Evolutionary conservation across 2,329 filamentous ascomycete genomes (phyloP), one percentile per base, ranked within the genome.

Genomic region (Polytolypa hystricis): DNA sequence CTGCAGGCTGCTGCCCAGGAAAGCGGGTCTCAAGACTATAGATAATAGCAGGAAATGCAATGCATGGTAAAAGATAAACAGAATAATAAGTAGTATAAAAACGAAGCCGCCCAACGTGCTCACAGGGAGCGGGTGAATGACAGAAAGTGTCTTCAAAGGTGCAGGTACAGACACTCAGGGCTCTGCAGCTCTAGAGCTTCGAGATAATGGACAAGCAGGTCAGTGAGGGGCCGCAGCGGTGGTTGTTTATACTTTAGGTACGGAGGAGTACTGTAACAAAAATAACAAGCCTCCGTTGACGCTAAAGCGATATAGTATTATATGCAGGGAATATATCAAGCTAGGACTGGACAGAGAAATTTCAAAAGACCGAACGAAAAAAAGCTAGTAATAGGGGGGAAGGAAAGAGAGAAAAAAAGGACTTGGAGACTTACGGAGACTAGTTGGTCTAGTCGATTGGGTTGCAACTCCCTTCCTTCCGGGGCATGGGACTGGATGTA

Each of bases 171-270:
- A 21, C 16, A 20, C 27, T 11, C 33, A 12, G 16, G 19, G 15
- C 16, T 37, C 11, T 37, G 28, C 26, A 31, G 12, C 20, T 30
- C 17, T 31, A 11, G 35, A 37, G 28, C 27, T 37, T 37, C 18
- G 28, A n/a, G 18, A 26, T 20, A 19, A 19, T 16, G 29, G 12
- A 20, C 21, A 25, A 38, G 26, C 9, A 18, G 30, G 35, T 26
- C 35, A 11, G 19, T 21, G 35, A 37, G 34, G 35, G 35, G 35
- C 35, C 35, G 35, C 26, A 23, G 27, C 18, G 28, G 35, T 17
- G 15, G 33, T 37, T 30, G 35, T 35, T 37, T 37, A 37, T 30
- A 37, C 23, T 30, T 26, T n/a, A 7, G 26, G 27, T 30, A 37
- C 12, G 20, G 27, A 16, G 30, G 19, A 8, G 29, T 12, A 27